phyloP scores from a whole-genome alignment of 805 yeast species.

The Schwanniomyces yamadae region DNA sequence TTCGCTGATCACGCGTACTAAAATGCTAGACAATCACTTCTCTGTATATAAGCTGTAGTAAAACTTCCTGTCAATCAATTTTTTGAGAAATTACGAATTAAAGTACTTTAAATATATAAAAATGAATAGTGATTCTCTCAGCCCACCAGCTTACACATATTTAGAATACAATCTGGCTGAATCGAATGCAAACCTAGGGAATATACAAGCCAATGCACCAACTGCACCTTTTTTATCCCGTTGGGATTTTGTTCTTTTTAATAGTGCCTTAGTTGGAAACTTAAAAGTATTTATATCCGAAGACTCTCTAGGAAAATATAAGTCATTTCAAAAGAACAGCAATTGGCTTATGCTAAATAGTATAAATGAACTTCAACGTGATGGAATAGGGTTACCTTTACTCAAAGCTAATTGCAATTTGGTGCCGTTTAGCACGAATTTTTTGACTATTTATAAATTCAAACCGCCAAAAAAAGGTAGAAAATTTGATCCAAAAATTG shows the following conservation, averaged over 20 bases:
- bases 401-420: not conserved
- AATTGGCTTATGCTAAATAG: not conserved
- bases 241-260: not conserved
- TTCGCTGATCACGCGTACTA: too few relatives aligned
- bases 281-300: not conserved
- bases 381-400: not conserved
- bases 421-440: not conserved
- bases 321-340: not conserved
- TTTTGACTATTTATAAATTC: not conserved
- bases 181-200: too few relatives aligned
- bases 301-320: not conserved
- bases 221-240: not conserved
- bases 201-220: too few relatives aligned
- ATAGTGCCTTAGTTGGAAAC: not conserved
- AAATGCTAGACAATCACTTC: too few relatives aligned
- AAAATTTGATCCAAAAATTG: not conserved
- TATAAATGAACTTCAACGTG: slow-evolving; percentile 1
- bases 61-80: too few relatives aligned
- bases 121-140: too few relatives aligned
- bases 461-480: not conserved
- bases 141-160: too few relatives aligned
- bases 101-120: too few relatives aligned
- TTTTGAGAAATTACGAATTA: too few relatives aligned
- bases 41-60: too few relatives aligned
- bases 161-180: too few relatives aligned